phyloP scores from a whole-genome alignment of 2,329 filamentous ascomycete genomes.

The Geosmithia morbida region DNA sequence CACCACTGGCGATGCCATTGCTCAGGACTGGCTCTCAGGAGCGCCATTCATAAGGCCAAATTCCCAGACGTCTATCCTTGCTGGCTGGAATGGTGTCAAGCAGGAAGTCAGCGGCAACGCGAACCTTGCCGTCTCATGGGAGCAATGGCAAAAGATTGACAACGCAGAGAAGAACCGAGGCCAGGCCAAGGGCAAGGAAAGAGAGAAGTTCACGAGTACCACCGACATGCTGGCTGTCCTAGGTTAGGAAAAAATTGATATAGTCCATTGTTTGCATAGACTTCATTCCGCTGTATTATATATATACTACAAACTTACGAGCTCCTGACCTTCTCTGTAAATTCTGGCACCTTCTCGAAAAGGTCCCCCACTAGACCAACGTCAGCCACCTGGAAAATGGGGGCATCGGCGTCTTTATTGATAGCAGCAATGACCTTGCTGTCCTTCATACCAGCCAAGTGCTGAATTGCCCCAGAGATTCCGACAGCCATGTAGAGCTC shows the following conservation, averaged over 20 bases:
- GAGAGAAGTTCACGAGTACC: constrained; percentile 53
- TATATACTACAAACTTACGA: constrained; percentile 13
- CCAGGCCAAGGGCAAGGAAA: constrained; percentile 52
- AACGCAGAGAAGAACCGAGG: constrained; percentile 58
- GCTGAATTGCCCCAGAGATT: constrained; percentile 95
- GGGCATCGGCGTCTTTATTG: constrained; percentile 94
- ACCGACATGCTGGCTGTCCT: constrained; percentile 43
- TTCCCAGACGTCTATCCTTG: constrained; percentile 4
- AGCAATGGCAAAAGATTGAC: constrained; percentile 77
- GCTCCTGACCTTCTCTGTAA: constrained; percentile 85
- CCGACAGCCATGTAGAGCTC: constrained; percentile 91
- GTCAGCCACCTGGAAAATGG: constrained; percentile 96
- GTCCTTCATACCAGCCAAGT: constrained; percentile 98
- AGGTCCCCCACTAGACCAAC: constrained; percentile 90
- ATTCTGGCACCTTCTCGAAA: constrained; percentile 88
- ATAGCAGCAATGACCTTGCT: constrained; percentile 98
- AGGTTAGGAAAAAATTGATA: constrained; percentile 14
- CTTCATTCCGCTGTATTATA: constrained; percentile 3
- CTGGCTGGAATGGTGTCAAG: constrained; percentile 67
- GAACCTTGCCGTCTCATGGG: constrained; percentile 59
- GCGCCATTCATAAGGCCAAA: constrained; percentile 21
- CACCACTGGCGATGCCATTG: constrained; percentile 70
- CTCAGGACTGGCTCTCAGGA: constrained; percentile 52
- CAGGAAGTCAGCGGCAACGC: constrained; percentile 38
- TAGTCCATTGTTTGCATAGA: neutral